These are phyloP conservation scores for Fusarium drepaniforme DNA, from an alignment of 2,329 filamentous ascomycete genomes.

Conservation along the genomic window DNA sequence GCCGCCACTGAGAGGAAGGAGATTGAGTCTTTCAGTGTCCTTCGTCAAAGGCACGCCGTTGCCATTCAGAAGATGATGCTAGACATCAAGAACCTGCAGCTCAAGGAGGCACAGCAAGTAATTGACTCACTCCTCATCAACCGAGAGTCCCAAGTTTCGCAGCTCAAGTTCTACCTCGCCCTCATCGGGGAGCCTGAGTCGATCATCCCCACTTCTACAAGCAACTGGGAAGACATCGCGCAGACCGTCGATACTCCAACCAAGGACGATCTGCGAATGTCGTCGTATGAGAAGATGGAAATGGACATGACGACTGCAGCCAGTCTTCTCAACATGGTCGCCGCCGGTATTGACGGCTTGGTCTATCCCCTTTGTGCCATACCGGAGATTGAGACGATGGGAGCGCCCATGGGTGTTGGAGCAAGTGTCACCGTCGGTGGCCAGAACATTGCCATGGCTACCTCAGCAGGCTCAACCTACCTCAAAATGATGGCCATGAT, in stretches of 20 bases:
- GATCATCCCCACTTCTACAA: not conserved
- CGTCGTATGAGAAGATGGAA: not conserved
- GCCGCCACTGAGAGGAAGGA: conserved; percentile 15
- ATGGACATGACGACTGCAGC: not conserved
- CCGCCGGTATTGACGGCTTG: not conserved
- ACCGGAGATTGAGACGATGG: not conserved
- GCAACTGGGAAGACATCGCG: not conserved
- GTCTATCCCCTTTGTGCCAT: not conserved
- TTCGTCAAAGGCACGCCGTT: conserved; percentile 4
- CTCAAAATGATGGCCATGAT: not conserved
- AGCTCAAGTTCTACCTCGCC: not conserved
- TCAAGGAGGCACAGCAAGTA: not conserved
- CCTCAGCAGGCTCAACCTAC: not conserved
- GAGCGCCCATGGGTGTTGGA: not conserved
- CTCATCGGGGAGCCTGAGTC: not conserved
- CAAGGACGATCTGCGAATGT: not conserved
- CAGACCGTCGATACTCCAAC: not conserved
- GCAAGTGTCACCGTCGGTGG: not conserved
- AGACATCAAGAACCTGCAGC: not conserved
- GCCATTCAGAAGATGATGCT: not conserved
- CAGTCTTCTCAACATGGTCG: not conserved
- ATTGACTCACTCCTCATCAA: not conserved
- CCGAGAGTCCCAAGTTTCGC: not conserved
- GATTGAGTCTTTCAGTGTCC: not conserved
- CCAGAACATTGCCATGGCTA: not conserved